Percentiles rank a stretch among this genome's conserved stretches.
phyloP scores from a whole-genome alignment of 805 yeast genomes.

The Yarrowia keelungensis region DNA sequence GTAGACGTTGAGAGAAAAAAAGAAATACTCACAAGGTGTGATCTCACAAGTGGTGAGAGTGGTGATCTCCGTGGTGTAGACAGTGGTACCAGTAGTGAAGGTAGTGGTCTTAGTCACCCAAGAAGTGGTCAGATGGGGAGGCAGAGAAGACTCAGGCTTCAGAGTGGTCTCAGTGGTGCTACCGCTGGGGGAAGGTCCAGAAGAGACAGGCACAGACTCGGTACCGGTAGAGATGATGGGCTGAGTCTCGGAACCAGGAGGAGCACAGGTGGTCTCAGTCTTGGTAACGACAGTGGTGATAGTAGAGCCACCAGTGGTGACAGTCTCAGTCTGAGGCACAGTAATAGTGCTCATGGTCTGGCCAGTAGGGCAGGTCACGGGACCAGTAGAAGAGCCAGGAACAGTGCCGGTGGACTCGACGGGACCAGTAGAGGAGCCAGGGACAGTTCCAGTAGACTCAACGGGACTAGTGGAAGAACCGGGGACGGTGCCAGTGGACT shows the following conservation, averaged over 20 bases:
- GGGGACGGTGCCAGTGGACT: slow-evolving; percentile 2
- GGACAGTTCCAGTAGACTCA: background rate
- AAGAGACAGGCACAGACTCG: background rate
- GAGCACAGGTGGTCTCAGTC: background rate
- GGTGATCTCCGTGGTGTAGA: slow-evolving; percentile 12
- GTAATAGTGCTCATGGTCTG: background rate
- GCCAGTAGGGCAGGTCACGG: slow-evolving; percentile 6
- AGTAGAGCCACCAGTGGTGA: background rate
- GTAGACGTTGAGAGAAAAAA: no score
- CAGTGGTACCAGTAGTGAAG: slow-evolving; percentile 4
- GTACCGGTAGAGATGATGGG: background rate
- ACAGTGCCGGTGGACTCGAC: no score
- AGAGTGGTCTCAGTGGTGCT: slow-evolving; percentile 3
- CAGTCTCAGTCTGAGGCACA: background rate
- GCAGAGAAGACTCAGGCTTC: slow-evolving; percentile 1
- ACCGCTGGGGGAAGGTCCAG: background rate
- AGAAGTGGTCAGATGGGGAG: slow-evolving; percentile 11
- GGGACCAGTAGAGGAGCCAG: no score
- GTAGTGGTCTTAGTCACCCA: slow-evolving; percentile 13
- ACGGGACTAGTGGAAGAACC: background rate
- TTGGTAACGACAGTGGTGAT: background rate
- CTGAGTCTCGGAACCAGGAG: background rate
- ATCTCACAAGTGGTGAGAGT: slow-evolving; percentile 23
- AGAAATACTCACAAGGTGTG: background rate
- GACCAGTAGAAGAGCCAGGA: background rate